These are phyloP conservation scores for Hypoxylon sp. DNA, from an alignment of 2,329 filamentous ascomycete genomes.

Conservation along the genomic window DNA sequence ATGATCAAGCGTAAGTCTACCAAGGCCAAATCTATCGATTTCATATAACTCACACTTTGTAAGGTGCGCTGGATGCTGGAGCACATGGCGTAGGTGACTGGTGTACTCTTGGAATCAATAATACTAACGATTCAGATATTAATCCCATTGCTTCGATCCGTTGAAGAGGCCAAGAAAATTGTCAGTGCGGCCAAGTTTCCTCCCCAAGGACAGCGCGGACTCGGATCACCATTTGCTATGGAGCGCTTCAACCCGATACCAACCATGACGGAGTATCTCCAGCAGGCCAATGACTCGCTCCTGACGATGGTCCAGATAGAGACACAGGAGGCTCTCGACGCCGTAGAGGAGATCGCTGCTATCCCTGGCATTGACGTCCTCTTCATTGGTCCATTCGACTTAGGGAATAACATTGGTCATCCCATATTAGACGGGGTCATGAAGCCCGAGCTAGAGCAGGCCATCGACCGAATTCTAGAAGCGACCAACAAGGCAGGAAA, in stretches of 20 bases:
- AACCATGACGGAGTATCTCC: slow-evolving; percentile 69
- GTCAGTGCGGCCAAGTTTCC: slow-evolving; percentile 70
- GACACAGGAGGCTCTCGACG: slow-evolving; percentile 72
- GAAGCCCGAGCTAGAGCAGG: slow-evolving; percentile 69
- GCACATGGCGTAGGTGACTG: slow-evolving; percentile 66
- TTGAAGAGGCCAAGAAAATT: slow-evolving; percentile 65
- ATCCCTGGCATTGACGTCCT: slow-evolving; percentile 73
- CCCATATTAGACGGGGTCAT: slow-evolving; percentile 74
- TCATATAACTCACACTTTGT: slow-evolving; percentile 40
- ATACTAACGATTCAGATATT: slow-evolving; percentile 57
- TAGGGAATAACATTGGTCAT: slow-evolving; percentile 74
- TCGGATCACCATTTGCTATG: slow-evolving; percentile 69
- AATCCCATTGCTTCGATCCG: slow-evolving; percentile 68
- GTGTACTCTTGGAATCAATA: neutral
- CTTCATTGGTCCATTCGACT: slow-evolving; percentile 76
- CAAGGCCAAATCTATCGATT: neutral
- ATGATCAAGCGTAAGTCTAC: slow-evolving; percentile 68
- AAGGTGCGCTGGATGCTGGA: slow-evolving; percentile 70
- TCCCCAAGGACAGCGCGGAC: slow-evolving; percentile 67
- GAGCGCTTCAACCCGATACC: slow-evolving; percentile 64
- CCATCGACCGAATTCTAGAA: slow-evolving; percentile 70
- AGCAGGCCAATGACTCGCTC: slow-evolving; percentile 69
- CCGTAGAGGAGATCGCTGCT: slow-evolving; percentile 73
- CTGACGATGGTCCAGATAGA: slow-evolving; percentile 79
- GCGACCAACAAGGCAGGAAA: slow-evolving; percentile 74